Percentiles rank a stretch among this genome's conserved stretches.
Conservation (phyloP, 2,329 filamentous ascomycete species). For the Ustilaginoidea virens region DNA sequence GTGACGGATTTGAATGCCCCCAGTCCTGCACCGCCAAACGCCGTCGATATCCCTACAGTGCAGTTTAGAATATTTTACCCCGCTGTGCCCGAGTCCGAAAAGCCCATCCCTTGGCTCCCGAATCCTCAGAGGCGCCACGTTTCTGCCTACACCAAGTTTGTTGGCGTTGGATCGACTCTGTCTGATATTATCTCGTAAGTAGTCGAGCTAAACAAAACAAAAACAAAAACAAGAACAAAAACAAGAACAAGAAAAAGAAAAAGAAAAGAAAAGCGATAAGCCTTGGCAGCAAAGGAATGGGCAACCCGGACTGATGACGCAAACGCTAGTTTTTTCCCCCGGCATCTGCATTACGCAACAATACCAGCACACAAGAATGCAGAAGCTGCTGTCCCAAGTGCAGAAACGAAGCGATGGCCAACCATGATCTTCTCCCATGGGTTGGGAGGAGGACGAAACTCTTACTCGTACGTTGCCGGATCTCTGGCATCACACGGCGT, state of each 20-base stretch:
- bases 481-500: constrained; percentile 69
- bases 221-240: too few species aligned
- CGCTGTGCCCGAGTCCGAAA: constrained; percentile 37
- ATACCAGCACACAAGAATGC: constrained; percentile 63
- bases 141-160: constrained; percentile 60
- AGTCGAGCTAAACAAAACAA: background rate
- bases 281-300: background rate
- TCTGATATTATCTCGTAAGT: constrained; percentile 46
- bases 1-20: constrained; percentile 41
- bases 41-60: constrained; percentile 50
- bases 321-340: constrained; percentile 42
- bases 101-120: constrained; percentile 61
- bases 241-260: too few species aligned
- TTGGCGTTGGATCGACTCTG: constrained; percentile 46
- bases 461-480: constrained; percentile 71
- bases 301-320: background rate
- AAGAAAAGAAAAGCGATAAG: too few species aligned
- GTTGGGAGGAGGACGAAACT: constrained; percentile 64
- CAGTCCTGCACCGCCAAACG: constrained; percentile 34
- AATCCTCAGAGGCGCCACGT: constrained; percentile 60
- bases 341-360: constrained; percentile 56
- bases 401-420: constrained; percentile 48
- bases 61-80: constrained; percentile 78
- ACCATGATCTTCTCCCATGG: constrained; percentile 80
- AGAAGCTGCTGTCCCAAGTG: constrained; percentile 39